These are phyloP conservation scores for Kitagawia praeruptora DNA, from an alignment of 129 eudicot genomes.

Conservation along the genomic window DNA sequence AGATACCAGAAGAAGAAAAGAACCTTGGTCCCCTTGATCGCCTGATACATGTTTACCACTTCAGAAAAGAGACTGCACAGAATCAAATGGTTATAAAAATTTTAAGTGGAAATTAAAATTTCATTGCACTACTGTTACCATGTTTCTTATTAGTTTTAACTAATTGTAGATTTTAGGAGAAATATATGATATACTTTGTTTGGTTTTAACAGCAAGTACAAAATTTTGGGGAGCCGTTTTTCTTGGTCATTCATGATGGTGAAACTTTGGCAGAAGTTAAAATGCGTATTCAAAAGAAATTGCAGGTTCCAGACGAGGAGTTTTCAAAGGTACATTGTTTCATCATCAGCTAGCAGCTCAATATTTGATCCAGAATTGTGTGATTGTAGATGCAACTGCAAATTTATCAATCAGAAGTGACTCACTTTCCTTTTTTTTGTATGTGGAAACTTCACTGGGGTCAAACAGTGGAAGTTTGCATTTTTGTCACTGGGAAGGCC, in stretches of 20 bases:
- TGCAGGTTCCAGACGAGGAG: constrained; percentile 87
- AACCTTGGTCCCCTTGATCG: constrained; percentile 78
- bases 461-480: constrained; percentile 83
- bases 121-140: background rate
- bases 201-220: constrained; percentile 59
- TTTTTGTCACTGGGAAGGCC: constrained; percentile 75
- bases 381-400: background rate
- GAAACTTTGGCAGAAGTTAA: constrained; percentile 86
- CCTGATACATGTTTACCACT: constrained; percentile 91
- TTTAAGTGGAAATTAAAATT: background rate
- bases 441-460: background rate
- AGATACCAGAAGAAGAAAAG: constrained; percentile 99
- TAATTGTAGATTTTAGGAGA: background rate
- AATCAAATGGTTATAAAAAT: constrained; percentile 68
- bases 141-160: background rate
- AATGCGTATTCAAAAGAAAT: constrained; percentile 68
- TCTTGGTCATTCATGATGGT: constrained; percentile 70
- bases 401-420: background rate
- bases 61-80: constrained; percentile 85
- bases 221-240: constrained; percentile 93
- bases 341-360: background rate
- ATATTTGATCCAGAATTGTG: background rate
- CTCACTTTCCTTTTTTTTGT: constrained; percentile 1
- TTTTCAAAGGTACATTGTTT: constrained; percentile 60
- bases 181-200: background rate